These are phyloP conservation scores for Fragaria vesca DNA, from an alignment of 306 rosid genomes.

Conservation along the genomic window DNA sequence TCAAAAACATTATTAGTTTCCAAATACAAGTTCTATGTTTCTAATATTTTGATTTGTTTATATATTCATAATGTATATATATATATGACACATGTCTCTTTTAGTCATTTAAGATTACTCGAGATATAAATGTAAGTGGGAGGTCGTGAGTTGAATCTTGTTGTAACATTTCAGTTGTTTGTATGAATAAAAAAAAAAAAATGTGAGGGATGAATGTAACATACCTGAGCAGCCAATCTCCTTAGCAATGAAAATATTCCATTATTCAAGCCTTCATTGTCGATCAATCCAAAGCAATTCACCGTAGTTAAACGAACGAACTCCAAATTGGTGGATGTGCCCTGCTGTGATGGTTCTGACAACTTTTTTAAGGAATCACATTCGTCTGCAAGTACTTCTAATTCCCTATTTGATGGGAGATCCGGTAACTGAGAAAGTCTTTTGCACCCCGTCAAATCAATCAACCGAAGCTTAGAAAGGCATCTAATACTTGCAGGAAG, in stretches of 20 bases:
- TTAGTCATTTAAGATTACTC: too few species aligned
- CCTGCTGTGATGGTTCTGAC: neutral
- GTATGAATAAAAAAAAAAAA: too few species aligned
- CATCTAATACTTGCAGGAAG: constrained; percentile 16
- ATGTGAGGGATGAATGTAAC: neutral
- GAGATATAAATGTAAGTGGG: too few species aligned
- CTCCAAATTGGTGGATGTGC: neutral
- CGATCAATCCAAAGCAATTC: constrained; percentile 14
- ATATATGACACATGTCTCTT: too few species aligned
- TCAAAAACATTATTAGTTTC: too few species aligned
- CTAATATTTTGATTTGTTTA: too few species aligned
- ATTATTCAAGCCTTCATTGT: neutral
- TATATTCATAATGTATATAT: too few species aligned
- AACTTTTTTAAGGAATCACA: neutral
- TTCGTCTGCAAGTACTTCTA: neutral
- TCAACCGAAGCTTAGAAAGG: neutral
- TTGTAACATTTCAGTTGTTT: too few species aligned
- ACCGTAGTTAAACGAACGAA: fast-evolving
- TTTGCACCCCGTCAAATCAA: neutral
- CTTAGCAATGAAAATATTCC: neutral
- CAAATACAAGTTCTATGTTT: too few species aligned
- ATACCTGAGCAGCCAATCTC: neutral
- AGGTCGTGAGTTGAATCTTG: too few species aligned
- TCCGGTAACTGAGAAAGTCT: constrained; percentile 13
- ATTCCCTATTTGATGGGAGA: neutral